Base-by-base conservation (phyloP, 768 basidiomycete species). In the Baorangia bicolor region DNA sequence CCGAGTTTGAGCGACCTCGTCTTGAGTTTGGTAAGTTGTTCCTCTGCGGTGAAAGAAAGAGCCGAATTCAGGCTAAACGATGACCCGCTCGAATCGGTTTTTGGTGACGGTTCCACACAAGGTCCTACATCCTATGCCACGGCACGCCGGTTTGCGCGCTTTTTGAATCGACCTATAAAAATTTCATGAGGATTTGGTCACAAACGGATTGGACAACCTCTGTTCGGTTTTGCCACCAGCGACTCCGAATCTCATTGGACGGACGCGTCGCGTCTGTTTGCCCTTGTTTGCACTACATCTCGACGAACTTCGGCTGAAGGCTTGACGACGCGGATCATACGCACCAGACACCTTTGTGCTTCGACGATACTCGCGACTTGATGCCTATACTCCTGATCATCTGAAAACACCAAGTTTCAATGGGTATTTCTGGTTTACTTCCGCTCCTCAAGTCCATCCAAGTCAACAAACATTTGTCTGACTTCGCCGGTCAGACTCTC, bases 381-480 rank as follows among this genome's bases (percentile, higher is more conserved):
- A 49, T 55, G 53, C 42, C 5, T 18, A 45, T 46, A 16, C 35
- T 23, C 28, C 4, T 21, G 8, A 11, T 28, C 20, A 40, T 27
- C 51, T 54, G 43, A 34, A 53, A 41, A 20, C 10, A 23, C n/a
- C 20, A 34, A n/a, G 1, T 34, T 4, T 46, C 12, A 21, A 97
- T 98, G 96, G 96, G 96, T 28, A 98, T 98, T 55, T 81, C 86
- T 55, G 96, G 96, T 13, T 81, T 98, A 20, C 75, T 98, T 33
- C 91, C 94, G 31, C 81, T 96, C 25, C 82, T 98, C 59, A 95
- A 94, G 78, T 83, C 92, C 40, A 95, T 97, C 35, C 92, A 95
- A 66, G 83, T 81, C 51, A 82, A 81, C 55, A 83, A 77, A 55
- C 87, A 91, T 62, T 81, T 98, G 51, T 87, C 85, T 4, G 90